Conservation (phyloP, 768 basidiomycete species). For the Holtermannia corniformis region DNA sequence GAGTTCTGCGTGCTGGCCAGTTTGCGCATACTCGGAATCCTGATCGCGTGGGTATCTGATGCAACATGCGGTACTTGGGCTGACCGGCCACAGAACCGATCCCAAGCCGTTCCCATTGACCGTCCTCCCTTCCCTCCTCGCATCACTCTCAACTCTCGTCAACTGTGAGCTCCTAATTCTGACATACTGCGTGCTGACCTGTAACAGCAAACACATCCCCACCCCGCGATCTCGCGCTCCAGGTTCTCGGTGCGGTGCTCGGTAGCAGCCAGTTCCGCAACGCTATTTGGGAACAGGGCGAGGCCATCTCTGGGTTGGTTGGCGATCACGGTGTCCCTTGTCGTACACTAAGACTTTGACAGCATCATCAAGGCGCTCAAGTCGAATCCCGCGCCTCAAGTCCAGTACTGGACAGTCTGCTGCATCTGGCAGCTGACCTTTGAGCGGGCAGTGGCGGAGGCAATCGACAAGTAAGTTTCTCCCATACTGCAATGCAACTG, state of each 20-base stretch:
- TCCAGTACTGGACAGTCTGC: constrained; percentile 87
- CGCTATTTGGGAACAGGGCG: constrained; percentile 59
- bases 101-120: constrained; percentile 28
- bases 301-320: constrained; percentile 41
- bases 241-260: constrained; percentile 76
- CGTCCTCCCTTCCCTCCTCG: constrained; percentile 19
- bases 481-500: constrained; percentile 1
- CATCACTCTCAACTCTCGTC: constrained; percentile 48
- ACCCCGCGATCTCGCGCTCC: constrained; percentile 73
- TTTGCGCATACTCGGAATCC: constrained; percentile 74
- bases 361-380: constrained; percentile 78
- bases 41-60: constrained; percentile 53
- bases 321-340: constrained; percentile 47
- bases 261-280: constrained; percentile 69
- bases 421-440: constrained; percentile 93
- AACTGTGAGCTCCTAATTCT: constrained; percentile 43
- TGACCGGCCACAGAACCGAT: constrained; percentile 25
- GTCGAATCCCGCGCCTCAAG: constrained; percentile 74
- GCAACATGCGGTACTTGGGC: background rate
- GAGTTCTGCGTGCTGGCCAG: constrained; percentile 92
- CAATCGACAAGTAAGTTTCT: constrained; percentile 67
- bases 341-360: constrained; percentile 4
- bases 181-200: background rate
- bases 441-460: constrained; percentile 70
- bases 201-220: constrained; percentile 18